phyloP scores from a whole-genome alignment of 2,329 filamentous ascomycete species.

The Colletotrichum lupini region DNA sequence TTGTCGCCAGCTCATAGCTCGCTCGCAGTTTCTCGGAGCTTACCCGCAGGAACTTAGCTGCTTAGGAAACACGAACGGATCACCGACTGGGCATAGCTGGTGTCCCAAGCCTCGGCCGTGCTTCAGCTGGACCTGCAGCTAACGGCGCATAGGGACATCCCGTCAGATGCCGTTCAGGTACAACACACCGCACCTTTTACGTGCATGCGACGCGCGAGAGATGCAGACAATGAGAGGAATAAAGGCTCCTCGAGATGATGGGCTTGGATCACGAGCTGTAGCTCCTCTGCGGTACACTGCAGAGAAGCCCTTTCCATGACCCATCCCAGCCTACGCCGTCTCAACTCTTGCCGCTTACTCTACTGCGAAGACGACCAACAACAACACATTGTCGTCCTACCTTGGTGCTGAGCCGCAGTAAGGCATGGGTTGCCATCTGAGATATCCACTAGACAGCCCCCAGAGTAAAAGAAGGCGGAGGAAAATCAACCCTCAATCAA shows the following conservation, averaged over 20 bases:
- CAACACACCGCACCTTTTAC: conserved; percentile 1
- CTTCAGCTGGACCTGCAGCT: conserved; percentile 16
- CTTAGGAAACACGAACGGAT: background rate
- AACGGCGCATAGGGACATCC: background rate
- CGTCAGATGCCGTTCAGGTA: conserved; percentile 14
- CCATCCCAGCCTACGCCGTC: background rate
- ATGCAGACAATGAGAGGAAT: background rate
- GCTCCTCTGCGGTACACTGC: background rate
- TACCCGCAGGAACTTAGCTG: background rate
- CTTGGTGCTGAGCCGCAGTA: background rate
- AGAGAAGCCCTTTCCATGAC: background rate
- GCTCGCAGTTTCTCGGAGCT: background rate
- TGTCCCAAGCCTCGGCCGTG: conserved; percentile 11
- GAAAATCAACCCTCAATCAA: background rate
- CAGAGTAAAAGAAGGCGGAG: background rate
- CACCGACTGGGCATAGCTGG: background rate
- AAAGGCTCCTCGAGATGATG: background rate
- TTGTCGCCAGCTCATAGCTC: background rate
- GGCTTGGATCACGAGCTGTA: background rate
- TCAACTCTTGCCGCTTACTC: background rate
- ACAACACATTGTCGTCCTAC: background rate
- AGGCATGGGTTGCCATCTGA: background rate
- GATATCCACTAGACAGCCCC: background rate
- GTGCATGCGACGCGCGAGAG: background rate
- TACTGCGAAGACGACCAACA: background rate